phyloP scores from a whole-genome alignment of 2,329 filamentous ascomycete genomes.

The Aspergillus sp. region DNA sequence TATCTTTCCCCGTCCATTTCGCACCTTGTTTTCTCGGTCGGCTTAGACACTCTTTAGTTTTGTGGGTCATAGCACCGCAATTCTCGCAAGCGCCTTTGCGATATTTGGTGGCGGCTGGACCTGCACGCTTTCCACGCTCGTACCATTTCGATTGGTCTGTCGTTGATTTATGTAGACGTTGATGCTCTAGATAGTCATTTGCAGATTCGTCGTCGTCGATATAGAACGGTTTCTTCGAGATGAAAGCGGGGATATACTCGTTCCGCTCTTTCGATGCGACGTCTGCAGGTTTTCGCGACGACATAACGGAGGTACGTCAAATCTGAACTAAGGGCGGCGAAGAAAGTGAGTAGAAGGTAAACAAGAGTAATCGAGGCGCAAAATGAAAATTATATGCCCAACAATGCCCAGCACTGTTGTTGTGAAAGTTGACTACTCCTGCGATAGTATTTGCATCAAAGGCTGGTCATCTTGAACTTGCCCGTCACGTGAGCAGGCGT shows the following conservation, averaged over 20 bases:
- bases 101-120: constrained; percentile 90
- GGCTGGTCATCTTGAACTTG: background rate
- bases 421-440: background rate
- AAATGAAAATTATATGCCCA: background rate
- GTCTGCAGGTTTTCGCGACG: constrained; percentile 52
- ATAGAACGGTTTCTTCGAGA: constrained; percentile 97
- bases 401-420: constrained; percentile 10
- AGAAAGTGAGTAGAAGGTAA: background rate
- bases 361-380: background rate
- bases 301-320: constrained; percentile 19
- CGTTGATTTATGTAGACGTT: constrained; percentile 73
- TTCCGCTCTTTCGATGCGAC: constrained; percentile 79
- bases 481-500: constrained; percentile 31
- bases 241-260: constrained; percentile 97
- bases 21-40: constrained; percentile 86
- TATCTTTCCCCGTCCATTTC: constrained; percentile 88
- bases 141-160: constrained; percentile 82
- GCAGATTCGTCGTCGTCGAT: constrained; percentile 72
- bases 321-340: background rate
- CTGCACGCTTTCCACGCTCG: constrained; percentile 79
- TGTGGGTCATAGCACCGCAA: constrained; percentile 95
- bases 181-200: constrained; percentile 93
- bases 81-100: constrained; percentile 98
- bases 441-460: background rate
- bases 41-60: constrained; percentile 88